Base-by-base conservation (phyloP, 306 rosid species). In the Dicorynia guianensis region DNA sequence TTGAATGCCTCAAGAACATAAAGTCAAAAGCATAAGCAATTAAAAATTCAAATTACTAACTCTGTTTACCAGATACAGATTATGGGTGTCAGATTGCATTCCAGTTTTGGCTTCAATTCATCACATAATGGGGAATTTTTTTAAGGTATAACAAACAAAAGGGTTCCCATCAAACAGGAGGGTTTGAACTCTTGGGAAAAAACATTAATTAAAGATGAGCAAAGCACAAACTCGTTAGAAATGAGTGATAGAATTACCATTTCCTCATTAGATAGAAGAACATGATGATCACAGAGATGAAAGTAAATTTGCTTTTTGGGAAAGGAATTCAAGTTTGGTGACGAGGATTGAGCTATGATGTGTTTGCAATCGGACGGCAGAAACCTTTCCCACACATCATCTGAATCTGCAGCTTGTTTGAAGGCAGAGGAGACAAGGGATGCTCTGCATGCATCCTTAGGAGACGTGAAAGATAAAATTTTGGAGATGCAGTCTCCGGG, bases 381-480 rank as follows among this genome's bases (percentile, higher is more conserved):
- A 66, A 66, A 44, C 1, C 14, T 25, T 46, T 56, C 56, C 66
- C 76, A 71, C 11, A 56, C 55, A 15, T 0, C 5, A 42, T 71
- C 65, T 46, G 66, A 71, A 20, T 44, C 54, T 71, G 17, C 66
- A 4, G 55, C 55, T 13, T 5, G 7, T 20, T 36, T 15, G 55
- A 71, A 71, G 46, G 39, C 14, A 9, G 33, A 15, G 11, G 76
- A 56, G 25, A 56, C 66, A 14, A 47, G 10, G 1, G 56, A 56
- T 25, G 5, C 7, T 15, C 76, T 71, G 39, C 66, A 71, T 6
- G 76, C 76, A 14, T 71, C 76, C 53, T n/a, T 43, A 2, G 66
- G 76, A 10, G 76, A 71, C 56, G 76, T 71, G 6, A 56, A 40
- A 11, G 66, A 71, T 8, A 71, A 40, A 4, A 71, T 71, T 1